phyloP scores from a whole-genome alignment of 495 filamentous ascomycete species.

The Tricharina praecox region DNA sequence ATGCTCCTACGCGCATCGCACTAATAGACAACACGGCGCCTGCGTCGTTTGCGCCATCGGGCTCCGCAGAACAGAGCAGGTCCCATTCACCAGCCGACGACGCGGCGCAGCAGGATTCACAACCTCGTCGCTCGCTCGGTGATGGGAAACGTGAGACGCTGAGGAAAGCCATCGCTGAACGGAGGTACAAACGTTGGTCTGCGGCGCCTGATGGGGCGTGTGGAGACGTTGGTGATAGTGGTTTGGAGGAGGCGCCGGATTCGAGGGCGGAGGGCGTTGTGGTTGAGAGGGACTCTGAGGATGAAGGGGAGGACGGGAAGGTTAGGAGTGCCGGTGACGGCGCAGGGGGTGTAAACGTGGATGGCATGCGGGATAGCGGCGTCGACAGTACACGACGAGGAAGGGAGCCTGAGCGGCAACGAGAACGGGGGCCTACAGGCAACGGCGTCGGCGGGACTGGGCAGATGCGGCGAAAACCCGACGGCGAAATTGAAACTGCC shows the following conservation, averaged over 20 bases:
- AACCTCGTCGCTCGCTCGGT: neutral
- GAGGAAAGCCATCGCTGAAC: slow-evolving; percentile 22
- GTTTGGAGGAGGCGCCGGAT: slow-evolving; percentile 10
- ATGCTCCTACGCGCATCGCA: slow-evolving; percentile 15
- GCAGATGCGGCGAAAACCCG: neutral
- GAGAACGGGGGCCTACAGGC: neutral
- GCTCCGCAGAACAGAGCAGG: neutral
- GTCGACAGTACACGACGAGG: slow-evolving; percentile 3
- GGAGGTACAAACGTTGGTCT: slow-evolving; percentile 19
- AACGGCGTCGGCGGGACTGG: neutral
- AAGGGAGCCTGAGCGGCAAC: no score
- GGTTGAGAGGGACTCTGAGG: slow-evolving; percentile 1
- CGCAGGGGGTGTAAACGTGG: slow-evolving; percentile 3
- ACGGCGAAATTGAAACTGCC: slow-evolving; percentile 31
- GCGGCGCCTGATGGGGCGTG: slow-evolving; percentile 6
- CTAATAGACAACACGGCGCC: slow-evolving; percentile 22
- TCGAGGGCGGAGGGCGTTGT: slow-evolving; percentile 16
- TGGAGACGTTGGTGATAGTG: slow-evolving; percentile 7
- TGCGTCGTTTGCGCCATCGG: neutral
- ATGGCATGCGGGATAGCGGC: neutral
- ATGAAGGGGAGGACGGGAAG: neutral
- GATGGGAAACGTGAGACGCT: slow-evolving; percentile 13
- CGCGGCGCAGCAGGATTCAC: no score
- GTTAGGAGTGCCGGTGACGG: slow-evolving; percentile 1
- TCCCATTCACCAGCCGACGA: slow-evolving; percentile 1